A percentile compares a stretch with the other conserved stretches of the same genome.
Conservation (phyloP, 495 filamentous ascomycete species). For the Aspergillus taichungensis region DNA sequence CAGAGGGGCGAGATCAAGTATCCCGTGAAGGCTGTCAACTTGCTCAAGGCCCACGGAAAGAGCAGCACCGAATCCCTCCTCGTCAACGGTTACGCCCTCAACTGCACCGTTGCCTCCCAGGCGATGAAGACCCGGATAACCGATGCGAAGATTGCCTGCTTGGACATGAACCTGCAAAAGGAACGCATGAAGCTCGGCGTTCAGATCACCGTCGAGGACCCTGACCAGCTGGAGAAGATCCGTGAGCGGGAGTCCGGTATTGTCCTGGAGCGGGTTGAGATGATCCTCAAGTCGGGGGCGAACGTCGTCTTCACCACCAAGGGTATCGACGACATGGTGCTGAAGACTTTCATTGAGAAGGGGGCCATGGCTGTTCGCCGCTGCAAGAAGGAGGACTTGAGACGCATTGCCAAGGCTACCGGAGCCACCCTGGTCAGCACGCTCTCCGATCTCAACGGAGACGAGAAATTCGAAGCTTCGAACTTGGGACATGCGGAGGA, state of each 20-base stretch:
- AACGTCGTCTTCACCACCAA: slow-evolving; percentile 97
- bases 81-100: slow-evolving; percentile 93
- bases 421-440: slow-evolving; percentile 88
- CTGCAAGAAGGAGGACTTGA: slow-evolving; percentile 98
- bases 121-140: slow-evolving; percentile 91
- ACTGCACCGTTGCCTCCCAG: slow-evolving; percentile 97
- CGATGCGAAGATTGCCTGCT: slow-evolving; percentile 92
- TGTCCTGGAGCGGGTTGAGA: slow-evolving; percentile 87
- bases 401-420: slow-evolving; percentile 92
- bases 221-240: slow-evolving; percentile 94
- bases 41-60: slow-evolving; percentile 97
- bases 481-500: slow-evolving; percentile 88
- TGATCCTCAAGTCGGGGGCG: slow-evolving; percentile 95
- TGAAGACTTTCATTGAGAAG: slow-evolving; percentile 92
- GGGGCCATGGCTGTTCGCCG: slow-evolving; percentile 93
- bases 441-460: slow-evolving; percentile 91
- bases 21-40: slow-evolving; percentile 97
- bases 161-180: slow-evolving; percentile 98
- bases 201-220: slow-evolving; percentile 96
- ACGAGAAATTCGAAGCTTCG: slow-evolving; percentile 90
- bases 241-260: slow-evolving; percentile 84
- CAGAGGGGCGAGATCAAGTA: slow-evolving; percentile 88
- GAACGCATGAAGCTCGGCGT: slow-evolving; percentile 98
- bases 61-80: slow-evolving; percentile 79
- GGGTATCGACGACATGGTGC: slow-evolving; percentile 90